Evolutionary conservation across 495 filamentous ascomycete genomes (phyloP), one percentile per base, ranked within the genome.

Genomic region (Talaromyces adpressus): DNA sequence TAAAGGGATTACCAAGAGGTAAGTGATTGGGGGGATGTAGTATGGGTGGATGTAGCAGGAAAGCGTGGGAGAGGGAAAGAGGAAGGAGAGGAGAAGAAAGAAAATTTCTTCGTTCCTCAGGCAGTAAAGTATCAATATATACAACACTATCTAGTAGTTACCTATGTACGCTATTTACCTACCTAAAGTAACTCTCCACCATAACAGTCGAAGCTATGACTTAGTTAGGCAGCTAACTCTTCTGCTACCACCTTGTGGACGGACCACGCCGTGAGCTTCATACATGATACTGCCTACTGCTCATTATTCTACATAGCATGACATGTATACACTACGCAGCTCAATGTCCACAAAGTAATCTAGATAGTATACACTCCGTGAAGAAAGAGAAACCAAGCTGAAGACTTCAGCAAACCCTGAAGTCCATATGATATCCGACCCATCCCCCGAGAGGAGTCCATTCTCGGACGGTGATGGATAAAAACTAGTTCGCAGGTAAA

Each of bases 1-100:
- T 62, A 62, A 62, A 16, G 25, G 39, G 29, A 51, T 18, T 49
- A 49, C 45, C 18, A 49, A 49, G 7, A 49, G 45, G 45, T 61
- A 29, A 3, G 8, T 32, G 7, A 4, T 29, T 5, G 60, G 27
- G 61, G 7, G 18, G 49, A 56, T 22, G 27, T 12, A 36, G 9
- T 11, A 36, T 12, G 32, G 32, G 32, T 18, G n/a, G 47, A 9
- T 20, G 51, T 23, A 53, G 30, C 34, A 16, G 34, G 52, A 39
- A 23, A 39, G 64, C 52, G 32, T 53, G 60, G 53, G 49, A 52
- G 18, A 63, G 52, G 62, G 41, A 23, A 61, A 34, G 67, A 54
- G 39, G 65, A 49, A 59, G 29, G 29, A 34, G 60, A 62, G 64
- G 63, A 59, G 16, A 47, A 58, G 61, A 65, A 51, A 59, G 59